Conservation (phyloP, 768 basidiomycete species). For the Ramaria rubella region DNA sequence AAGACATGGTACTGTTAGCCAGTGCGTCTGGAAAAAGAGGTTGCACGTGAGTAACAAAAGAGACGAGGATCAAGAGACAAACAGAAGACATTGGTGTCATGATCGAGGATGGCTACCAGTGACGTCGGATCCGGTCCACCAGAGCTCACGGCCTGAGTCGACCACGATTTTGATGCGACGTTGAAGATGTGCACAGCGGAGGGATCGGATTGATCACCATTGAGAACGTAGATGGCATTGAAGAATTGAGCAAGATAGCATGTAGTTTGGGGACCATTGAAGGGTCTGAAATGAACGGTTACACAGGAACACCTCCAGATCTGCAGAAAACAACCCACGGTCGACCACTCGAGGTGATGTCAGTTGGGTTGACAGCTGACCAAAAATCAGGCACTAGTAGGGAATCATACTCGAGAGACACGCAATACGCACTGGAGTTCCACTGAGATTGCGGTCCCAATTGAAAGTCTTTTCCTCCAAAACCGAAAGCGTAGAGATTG, state of each 20-base stretch:
- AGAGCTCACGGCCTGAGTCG: slow-evolving; percentile 51
- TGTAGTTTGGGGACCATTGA: slow-evolving; percentile 53
- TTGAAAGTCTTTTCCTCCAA: slow-evolving; percentile 78
- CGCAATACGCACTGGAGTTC: slow-evolving; percentile 39
- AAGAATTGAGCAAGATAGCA: slow-evolving; percentile 78
- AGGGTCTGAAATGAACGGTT: slow-evolving; percentile 39
- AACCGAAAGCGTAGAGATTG: slow-evolving; percentile 84
- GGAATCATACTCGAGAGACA: background rate
- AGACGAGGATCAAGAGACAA: slow-evolving; percentile 21
- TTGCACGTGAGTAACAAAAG: background rate
- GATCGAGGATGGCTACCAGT: slow-evolving; percentile 76
- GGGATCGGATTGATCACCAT: slow-evolving; percentile 65
- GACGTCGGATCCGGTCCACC: slow-evolving; percentile 50
- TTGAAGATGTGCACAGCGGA: slow-evolving; percentile 77
- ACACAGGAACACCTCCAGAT: background rate
- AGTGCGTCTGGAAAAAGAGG: slow-evolving; percentile 43
- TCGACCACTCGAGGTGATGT: slow-evolving; percentile 67
- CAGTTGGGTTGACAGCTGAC: slow-evolving; percentile 46
- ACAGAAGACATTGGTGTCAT: slow-evolving; percentile 93
- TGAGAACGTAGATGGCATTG: slow-evolving; percentile 82
- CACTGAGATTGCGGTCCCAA: slow-evolving; percentile 68
- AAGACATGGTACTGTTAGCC: slow-evolving; percentile 56
- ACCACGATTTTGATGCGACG: slow-evolving; percentile 66
- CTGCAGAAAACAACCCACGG: slow-evolving; percentile 48
- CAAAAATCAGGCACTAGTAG: background rate